Percentiles rank a stretch among this genome's conserved stretches.
Evolutionary conservation across 2,329 filamentous ascomycete species (phyloP).

Genomic region (Penicillium sp.): DNA sequence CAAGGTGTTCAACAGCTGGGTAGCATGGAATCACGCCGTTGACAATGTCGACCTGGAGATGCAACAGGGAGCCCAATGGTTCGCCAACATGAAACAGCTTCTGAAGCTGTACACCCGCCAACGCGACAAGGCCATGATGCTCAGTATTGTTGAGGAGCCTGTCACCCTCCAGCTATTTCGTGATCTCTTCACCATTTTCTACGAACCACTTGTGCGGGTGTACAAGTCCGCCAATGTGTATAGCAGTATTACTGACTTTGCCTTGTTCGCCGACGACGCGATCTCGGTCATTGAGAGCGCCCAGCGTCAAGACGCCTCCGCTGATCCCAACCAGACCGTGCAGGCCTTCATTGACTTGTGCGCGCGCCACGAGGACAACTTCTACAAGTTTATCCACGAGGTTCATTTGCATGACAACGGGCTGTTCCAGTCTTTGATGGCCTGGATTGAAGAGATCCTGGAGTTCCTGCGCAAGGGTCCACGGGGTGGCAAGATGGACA

Average conservation of each 20-base stretch:
- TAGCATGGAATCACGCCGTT: slow-evolving; percentile 92
- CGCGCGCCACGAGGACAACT: slow-evolving; percentile 90
- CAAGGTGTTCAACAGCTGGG: slow-evolving; percentile 88
- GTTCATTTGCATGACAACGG: slow-evolving; percentile 97
- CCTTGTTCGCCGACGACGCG: slow-evolving; percentile 87
- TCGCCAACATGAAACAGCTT: slow-evolving; percentile 91
- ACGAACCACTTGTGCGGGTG: slow-evolving; percentile 92
- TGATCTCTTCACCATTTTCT: slow-evolving; percentile 97
- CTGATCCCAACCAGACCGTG: slow-evolving; percentile 96
- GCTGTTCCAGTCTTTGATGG: slow-evolving; percentile 93
- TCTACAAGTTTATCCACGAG: slow-evolving; percentile 99
- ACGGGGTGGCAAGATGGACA: slow-evolving; percentile 79
- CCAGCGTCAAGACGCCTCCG: slow-evolving; percentile 77
- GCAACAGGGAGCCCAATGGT: slow-evolving; percentile 85
- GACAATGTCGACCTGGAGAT: slow-evolving; percentile 86
- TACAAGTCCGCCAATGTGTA: slow-evolving; percentile 99
- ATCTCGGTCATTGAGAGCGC: slow-evolving; percentile 75
- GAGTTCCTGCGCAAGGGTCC: slow-evolving; percentile 90
- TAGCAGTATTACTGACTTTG: slow-evolving; percentile 95
- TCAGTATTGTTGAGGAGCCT: slow-evolving; percentile 90
- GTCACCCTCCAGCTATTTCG: slow-evolving; percentile 96
- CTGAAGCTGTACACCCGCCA: slow-evolving; percentile 89
- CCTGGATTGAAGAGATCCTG: slow-evolving; percentile 93
- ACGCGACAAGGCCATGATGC: slow-evolving; percentile 96
- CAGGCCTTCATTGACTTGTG: slow-evolving; percentile 98